phyloP scores from a whole-genome alignment of 768 basidiomycete genomes.

The Mycena indigotica region DNA sequence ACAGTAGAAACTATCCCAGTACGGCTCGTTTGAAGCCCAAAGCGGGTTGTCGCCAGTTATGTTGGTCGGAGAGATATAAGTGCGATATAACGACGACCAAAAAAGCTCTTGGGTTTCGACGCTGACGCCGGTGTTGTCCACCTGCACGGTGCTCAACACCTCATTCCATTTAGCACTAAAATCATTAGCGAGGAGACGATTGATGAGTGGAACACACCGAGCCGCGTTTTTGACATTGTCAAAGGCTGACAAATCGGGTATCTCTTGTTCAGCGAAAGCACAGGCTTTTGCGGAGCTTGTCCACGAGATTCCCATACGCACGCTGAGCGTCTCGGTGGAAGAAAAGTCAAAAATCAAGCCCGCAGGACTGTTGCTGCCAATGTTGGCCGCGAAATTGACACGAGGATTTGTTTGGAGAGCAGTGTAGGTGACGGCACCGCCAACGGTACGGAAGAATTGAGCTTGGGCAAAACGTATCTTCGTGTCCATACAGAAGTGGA shows the following conservation, averaged over 20 bases:
- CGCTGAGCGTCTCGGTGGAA: slow-evolving; percentile 31
- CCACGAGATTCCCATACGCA: slow-evolving; percentile 48
- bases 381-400: slow-evolving; percentile 1
- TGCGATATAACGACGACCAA: slow-evolving; percentile 24
- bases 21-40: slow-evolving; percentile 28
- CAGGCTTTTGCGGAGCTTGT: slow-evolving; percentile 44
- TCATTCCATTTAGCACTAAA: slow-evolving; percentile 18
- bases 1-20: slow-evolving; percentile 29
- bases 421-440: background rate
- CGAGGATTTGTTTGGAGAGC: background rate
- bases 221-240: slow-evolving; percentile 7
- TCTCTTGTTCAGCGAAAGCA: slow-evolving; percentile 43
- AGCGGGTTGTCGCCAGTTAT: slow-evolving; percentile 31
- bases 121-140: slow-evolving; percentile 17
- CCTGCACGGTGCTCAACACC: slow-evolving; percentile 14
- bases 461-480: slow-evolving; percentile 2
- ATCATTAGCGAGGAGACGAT: background rate
- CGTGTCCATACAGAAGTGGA: slow-evolving; percentile 17
- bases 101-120: slow-evolving; percentile 8
- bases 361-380: slow-evolving; percentile 1
- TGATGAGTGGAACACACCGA: background rate
- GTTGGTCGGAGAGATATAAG: slow-evolving; percentile 27
- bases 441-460: slow-evolving; percentile 4
- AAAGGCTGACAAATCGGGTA: slow-evolving; percentile 21
- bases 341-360: slow-evolving; percentile 24